phyloP scores from a whole-genome alignment of 1,284 basidiomycete species.

The Uromyces viciae-fabae region DNA sequence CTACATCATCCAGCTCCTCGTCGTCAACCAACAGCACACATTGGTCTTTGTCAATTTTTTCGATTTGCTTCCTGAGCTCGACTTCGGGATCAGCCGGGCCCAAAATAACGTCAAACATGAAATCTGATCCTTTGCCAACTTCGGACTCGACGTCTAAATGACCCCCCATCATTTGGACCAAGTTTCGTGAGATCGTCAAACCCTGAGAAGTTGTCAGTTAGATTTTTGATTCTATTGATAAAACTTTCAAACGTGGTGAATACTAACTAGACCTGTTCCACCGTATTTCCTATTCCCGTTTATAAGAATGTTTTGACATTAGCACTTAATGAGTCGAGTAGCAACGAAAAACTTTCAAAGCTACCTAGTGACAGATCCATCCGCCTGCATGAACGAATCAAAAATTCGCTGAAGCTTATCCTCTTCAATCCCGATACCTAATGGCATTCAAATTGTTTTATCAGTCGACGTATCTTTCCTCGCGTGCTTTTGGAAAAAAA shows the following conservation, averaged over 20 bases:
- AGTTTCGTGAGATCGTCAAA: constrained; percentile 39
- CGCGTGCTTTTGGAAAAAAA: too few species aligned
- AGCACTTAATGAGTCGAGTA: background rate
- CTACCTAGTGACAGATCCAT: constrained; percentile 43
- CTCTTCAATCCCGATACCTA: constrained; percentile 43
- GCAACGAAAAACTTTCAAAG: background rate
- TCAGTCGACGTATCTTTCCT: too few species aligned
- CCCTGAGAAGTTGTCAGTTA: constrained; percentile 23
- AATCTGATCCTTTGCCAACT: constrained; percentile 38
- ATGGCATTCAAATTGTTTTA: too few species aligned
- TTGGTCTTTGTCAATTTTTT: constrained; percentile 44
- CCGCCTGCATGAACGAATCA: constrained; percentile 44
- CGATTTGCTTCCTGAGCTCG: constrained; percentile 35
- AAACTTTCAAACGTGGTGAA: background rate
- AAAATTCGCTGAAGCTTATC: constrained; percentile 43
- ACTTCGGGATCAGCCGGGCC: constrained; percentile 27
- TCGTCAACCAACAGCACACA: constrained; percentile 42
- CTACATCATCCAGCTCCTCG: constrained; percentile 30
- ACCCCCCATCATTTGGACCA: constrained; percentile 46
- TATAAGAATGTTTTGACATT: background rate
- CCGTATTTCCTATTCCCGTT: constrained; percentile 30
- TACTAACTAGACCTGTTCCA: constrained; percentile 40
- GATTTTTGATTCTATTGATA: background rate
- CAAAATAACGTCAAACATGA: constrained; percentile 32
- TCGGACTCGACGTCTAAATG: constrained; percentile 35